These are phyloP conservation scores for Exophiala aquamarina DNA, from an alignment of 2,329 filamentous ascomycete species.

Conservation along the genomic window DNA sequence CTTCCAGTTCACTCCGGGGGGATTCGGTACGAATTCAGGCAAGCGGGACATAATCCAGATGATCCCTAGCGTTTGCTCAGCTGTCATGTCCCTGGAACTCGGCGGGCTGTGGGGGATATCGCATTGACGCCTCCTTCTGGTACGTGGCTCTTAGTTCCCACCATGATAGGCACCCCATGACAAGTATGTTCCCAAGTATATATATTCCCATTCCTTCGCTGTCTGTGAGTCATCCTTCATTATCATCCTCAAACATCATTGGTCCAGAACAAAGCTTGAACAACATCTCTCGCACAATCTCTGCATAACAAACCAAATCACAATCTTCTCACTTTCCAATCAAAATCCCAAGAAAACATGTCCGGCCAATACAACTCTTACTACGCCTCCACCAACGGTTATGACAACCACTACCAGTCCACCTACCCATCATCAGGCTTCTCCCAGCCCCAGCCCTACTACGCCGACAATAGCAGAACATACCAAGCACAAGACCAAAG, in stretches of 20 bases:
- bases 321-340: background rate
- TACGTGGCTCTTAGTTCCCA: background rate
- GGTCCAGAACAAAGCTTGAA: background rate
- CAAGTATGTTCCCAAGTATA: background rate
- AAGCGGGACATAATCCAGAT: background rate
- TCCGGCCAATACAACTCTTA: constrained; percentile 14
- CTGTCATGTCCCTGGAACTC: background rate
- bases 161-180: background rate
- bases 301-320: background rate
- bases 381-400: constrained; percentile 8
- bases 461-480: background rate
- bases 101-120: background rate
- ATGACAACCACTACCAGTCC: constrained; percentile 7
- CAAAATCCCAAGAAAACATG: constrained; percentile 7
- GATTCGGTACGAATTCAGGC: background rate
- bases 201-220: background rate
- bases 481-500: background rate
- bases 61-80: background rate
- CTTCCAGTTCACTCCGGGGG: background rate
- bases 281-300: background rate
- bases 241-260: constrained; percentile 2
- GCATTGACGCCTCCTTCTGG: background rate
- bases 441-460: constrained; percentile 11
- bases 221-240: background rate
- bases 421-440: constrained; percentile 11